Evolutionary conservation across 1,284 basidiomycete species (phyloP).

Genomic region (Ceratobasidium sp.): DNA sequence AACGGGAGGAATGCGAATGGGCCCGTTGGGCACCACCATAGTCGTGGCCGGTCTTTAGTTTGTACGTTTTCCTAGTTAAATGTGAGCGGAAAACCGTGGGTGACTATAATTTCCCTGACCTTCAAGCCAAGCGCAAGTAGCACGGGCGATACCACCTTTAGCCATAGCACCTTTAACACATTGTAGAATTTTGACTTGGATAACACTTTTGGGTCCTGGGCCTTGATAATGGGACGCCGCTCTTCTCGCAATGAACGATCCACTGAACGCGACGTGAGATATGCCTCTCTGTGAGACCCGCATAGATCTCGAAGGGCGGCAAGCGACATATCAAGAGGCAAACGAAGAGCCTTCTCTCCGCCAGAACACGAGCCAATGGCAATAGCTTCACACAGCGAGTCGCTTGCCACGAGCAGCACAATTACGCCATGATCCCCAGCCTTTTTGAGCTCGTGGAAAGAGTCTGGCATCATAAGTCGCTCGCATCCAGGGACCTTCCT

Average conservation of each 20-base stretch:
- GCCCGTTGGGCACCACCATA: slow-evolving; percentile 3
- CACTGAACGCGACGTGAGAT: neutral
- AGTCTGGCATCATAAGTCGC: neutral
- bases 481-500: slow-evolving; percentile 3
- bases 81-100: neutral
- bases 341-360: neutral
- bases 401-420: neutral
- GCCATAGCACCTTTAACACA: neutral
- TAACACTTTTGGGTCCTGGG: neutral
- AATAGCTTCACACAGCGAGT: neutral
- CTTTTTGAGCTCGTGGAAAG: neutral
- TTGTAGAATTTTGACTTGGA: neutral
- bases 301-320: neutral
- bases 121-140: neutral
- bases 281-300: neutral
- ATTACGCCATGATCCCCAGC: neutral
- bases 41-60: neutral
- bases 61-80: neutral
- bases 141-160: neutral
- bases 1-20: neutral
- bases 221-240: neutral
- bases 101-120: neutral
- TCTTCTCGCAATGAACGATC: neutral
- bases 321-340: neutral
- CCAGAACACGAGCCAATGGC: neutral